Percentiles rank a stretch among this genome's conserved stretches.
Evolutionary conservation across 78 protist genomes (phyloP).

Genomic region (Capsaspora owczarzaki): DNA sequence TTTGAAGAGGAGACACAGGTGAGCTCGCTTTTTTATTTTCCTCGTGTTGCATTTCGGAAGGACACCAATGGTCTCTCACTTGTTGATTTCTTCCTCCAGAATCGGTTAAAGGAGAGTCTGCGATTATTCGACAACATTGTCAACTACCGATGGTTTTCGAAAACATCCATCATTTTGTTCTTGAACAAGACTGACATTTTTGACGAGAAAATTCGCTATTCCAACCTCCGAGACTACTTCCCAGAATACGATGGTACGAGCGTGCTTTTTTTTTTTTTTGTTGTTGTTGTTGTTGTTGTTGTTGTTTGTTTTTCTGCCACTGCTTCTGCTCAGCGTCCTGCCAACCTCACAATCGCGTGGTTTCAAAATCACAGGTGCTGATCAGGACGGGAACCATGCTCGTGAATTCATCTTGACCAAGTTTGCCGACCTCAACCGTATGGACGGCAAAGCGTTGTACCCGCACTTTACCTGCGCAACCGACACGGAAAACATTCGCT

Average conservation of each 20-base stretch:
- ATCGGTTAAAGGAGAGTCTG: conserved; percentile 85
- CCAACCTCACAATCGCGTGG: no score
- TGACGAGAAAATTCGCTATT: conserved; percentile 25
- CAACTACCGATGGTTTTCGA: conserved; percentile 77
- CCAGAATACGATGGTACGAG: conserved; percentile 12
- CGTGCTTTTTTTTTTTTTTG: no score
- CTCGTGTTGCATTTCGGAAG: no score
- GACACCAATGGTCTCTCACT: no score
- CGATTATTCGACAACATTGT: conserved; percentile 76
- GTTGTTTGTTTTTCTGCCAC: no score
- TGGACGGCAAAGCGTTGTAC: conserved; percentile 48
- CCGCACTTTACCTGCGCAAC: conserved; percentile 81
- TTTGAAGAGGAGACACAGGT: conserved; percentile 28
- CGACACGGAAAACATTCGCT: conserved; percentile 73
- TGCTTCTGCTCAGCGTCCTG: no score
- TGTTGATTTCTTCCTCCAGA: conserved; percentile 31
- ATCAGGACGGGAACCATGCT: no score
- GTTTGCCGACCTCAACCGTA: conserved; percentile 37
- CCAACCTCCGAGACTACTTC: conserved; percentile 5
- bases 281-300: no score
- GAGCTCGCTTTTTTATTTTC: not conserved
- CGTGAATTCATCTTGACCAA: conserved; percentile 34
- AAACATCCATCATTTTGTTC: conserved; percentile 62
- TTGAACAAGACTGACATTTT: conserved; percentile 48
- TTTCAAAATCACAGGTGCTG: no score